A percentile compares a stretch with the other conserved stretches of the same genome.
Evolutionary conservation across 345 rosid genomes (phyloP).

Genomic region (Lenwebbia sp.): DNA sequence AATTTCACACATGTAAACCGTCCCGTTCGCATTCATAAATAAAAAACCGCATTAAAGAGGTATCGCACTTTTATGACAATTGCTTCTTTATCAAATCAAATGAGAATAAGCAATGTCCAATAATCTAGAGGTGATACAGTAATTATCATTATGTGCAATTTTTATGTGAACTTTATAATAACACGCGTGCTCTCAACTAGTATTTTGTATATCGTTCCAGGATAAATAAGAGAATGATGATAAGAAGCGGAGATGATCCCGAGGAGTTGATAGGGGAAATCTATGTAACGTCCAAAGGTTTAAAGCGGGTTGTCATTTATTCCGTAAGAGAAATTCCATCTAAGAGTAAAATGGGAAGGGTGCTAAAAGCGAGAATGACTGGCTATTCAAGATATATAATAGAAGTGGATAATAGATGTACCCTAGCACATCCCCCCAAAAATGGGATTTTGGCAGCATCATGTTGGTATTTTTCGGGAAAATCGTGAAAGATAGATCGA

Average conservation of each 20-base stretch:
- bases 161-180: not conserved
- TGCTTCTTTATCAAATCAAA: not conserved
- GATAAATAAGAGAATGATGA: not conserved
- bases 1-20: not conserved
- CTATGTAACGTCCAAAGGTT: no score
- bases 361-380: not conserved
- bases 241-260: not conserved
- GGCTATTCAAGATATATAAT: not conserved
- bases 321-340: no score
- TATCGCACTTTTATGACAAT: not conserved
- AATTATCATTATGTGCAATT: not conserved
- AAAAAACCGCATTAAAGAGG: not conserved
- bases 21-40: not conserved
- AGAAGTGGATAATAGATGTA: not conserved
- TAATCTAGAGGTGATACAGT: not conserved
- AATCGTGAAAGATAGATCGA: not conserved
- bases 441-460: not conserved
- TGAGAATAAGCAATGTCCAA: not conserved
- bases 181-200: not conserved
- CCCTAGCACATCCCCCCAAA: not conserved
- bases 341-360: not conserved
- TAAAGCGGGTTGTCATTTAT: no score
- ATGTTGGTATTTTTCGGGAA: not conserved
- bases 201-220: not conserved
- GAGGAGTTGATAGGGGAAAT: not conserved